These are phyloP conservation scores for Boletus reticuloceps DNA, from an alignment of 768 basidiomycete species.

Conservation along the genomic window DNA sequence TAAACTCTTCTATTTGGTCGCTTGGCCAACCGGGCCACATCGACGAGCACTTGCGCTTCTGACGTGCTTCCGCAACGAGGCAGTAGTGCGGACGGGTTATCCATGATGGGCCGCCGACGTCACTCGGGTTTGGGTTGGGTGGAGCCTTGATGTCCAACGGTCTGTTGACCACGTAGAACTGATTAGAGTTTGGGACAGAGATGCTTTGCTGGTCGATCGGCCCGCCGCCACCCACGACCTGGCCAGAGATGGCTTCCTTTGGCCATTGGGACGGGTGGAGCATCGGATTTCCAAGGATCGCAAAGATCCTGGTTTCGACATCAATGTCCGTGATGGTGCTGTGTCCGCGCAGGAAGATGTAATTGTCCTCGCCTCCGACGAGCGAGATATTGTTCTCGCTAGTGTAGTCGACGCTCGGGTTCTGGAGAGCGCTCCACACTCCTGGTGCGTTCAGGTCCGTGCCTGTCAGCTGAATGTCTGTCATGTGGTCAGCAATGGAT, in stretches of 20 bases:
- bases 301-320: conserved; percentile 3
- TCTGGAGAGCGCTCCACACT: not conserved
- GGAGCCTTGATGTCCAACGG: conserved; percentile 1
- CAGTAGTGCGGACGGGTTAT: not conserved
- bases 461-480: conserved; percentile 9
- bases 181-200: not conserved
- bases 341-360: conserved; percentile 11
- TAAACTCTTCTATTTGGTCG: not conserved
- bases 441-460: not conserved
- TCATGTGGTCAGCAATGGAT: not conserved
- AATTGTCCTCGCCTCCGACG: conserved; percentile 4
- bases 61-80: conserved; percentile 5
- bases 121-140: not conserved
- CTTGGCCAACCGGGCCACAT: conserved; percentile 3
- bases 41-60: conserved; percentile 5
- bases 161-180: conserved; percentile 8
- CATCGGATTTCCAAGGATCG: not conserved
- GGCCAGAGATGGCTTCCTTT: not conserved
- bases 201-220: conserved; percentile 2
- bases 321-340: conserved; percentile 8
- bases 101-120: not conserved
- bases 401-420: conserved; percentile 1
- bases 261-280: not conserved
- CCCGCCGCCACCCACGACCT: not conserved
- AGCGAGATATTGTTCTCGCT: not conserved